A percentile compares a stretch with the other conserved stretches of the same genome.
Evolutionary conservation across 2,329 filamentous ascomycete species (phyloP).

Genomic region (Monosporascus sp.): DNA sequence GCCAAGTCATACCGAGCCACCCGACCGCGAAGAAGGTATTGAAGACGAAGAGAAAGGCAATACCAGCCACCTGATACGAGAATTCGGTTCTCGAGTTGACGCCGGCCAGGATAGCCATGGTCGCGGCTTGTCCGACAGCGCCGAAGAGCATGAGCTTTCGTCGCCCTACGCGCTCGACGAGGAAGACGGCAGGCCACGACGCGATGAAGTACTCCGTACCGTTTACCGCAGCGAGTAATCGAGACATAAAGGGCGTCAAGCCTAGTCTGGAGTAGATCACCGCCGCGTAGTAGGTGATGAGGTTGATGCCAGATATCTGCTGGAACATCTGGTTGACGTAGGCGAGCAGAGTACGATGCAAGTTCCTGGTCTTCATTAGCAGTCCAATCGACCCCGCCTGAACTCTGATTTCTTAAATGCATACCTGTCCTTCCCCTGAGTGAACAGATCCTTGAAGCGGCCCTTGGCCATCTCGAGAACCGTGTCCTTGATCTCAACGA

Average conservation of each 20-base stretch:
- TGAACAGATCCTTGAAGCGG: constrained; percentile 53
- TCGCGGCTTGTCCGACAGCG: constrained; percentile 55
- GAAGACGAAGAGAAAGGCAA: constrained; percentile 44
- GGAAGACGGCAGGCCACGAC: constrained; percentile 55
- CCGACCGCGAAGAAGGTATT: constrained; percentile 49
- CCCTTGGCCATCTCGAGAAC: constrained; percentile 58
- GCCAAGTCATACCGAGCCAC: constrained; percentile 52
- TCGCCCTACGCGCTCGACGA: constrained; percentile 62
- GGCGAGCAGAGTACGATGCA: constrained; percentile 49
- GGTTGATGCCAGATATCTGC: constrained; percentile 40
- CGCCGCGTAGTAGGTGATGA: constrained; percentile 41
- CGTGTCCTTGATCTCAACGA: constrained; percentile 49
- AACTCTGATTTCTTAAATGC: not conserved
- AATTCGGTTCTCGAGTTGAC: constrained; percentile 28
- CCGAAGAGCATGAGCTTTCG: constrained; percentile 69
- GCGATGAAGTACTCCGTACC: constrained; percentile 46
- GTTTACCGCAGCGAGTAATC: constrained; percentile 51
- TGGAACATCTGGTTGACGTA: constrained; percentile 56
- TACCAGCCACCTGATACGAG: constrained; percentile 23
- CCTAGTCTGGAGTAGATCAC: constrained; percentile 47
- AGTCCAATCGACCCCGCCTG: not conserved
- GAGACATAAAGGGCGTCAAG: constrained; percentile 48
- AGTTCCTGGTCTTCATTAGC: constrained; percentile 29
- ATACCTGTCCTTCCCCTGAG: constrained; percentile 47
- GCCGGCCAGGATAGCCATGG: constrained; percentile 59